Evolutionary conservation across 73 alveolate species (phyloP).

Genomic region (Strombidium stylifer): DNA sequence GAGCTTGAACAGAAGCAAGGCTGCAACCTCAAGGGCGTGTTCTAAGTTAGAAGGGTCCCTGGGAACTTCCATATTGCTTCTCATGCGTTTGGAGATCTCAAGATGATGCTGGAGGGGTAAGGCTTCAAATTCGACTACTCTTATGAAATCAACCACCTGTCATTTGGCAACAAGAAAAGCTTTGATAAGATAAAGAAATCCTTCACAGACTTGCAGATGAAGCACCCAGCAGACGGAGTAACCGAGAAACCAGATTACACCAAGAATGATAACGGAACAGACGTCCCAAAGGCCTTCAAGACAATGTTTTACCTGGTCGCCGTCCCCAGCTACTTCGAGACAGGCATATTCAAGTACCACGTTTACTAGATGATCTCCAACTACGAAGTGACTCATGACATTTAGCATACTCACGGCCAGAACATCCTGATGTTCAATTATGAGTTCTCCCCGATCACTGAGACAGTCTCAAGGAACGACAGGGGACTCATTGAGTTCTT

Average conservation of each 20-base stretch:
- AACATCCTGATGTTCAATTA: constrained; percentile 84
- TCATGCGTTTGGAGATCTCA: constrained; percentile 60
- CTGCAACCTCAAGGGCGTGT: constrained; percentile 73
- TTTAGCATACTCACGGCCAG: constrained; percentile 50
- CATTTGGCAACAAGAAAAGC: constrained; percentile 87
- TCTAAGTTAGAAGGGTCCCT: constrained; percentile 78
- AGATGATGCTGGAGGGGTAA: background rate
- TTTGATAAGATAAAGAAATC: constrained; percentile 55
- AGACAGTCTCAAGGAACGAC: constrained; percentile 76
- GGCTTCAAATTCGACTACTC: constrained; percentile 67
- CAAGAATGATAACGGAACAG: constrained; percentile 36
- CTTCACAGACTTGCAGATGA: constrained; percentile 66
- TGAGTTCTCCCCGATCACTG: constrained; percentile 98
- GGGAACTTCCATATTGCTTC: constrained; percentile 88
- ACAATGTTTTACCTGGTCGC: constrained; percentile 84
- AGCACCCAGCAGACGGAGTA: constrained; percentile 74
- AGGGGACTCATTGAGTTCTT: constrained; percentile 81
- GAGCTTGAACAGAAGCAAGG: constrained; percentile 72
- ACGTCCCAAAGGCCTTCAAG: constrained; percentile 39
- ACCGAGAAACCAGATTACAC: constrained; percentile 22
- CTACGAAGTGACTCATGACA: too few relatives aligned
- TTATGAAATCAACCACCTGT: constrained; percentile 87
- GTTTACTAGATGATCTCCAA: constrained; percentile 89
- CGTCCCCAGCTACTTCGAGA: constrained; percentile 92
- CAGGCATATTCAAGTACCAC: constrained; percentile 49